Evolutionary conservation across 2,329 filamentous ascomycete genomes (phyloP).

Genomic region (Colletotrichum scovillei): DNA sequence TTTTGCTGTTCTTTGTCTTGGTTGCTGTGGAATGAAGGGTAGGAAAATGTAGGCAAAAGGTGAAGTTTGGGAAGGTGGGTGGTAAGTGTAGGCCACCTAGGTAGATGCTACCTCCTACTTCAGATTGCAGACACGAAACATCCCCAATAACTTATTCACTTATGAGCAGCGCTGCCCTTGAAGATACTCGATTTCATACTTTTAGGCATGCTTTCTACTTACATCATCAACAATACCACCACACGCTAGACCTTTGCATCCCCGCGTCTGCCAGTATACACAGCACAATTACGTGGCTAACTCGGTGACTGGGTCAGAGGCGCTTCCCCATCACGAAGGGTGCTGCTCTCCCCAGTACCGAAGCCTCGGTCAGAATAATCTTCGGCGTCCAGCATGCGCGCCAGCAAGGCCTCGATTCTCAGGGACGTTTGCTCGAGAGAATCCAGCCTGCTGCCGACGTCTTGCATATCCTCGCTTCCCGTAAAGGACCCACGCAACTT

Average conservation of each 20-base stretch:
- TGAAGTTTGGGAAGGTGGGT: neutral
- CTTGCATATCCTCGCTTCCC: conserved; percentile 57
- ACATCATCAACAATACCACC: neutral
- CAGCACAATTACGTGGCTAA: conserved; percentile 18
- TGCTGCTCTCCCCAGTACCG: conserved; percentile 43
- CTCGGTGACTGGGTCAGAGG: conserved; percentile 45
- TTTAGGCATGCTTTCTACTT: neutral
- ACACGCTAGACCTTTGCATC: neutral
- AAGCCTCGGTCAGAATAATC: conserved; percentile 42
- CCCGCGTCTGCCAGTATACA: neutral
- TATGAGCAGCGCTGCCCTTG: neutral
- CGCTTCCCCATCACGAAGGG: conserved; percentile 41
- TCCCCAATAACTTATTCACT: too few species aligned
- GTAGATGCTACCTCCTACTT: neutral
- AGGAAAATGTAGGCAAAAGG: neutral
- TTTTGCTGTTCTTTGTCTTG: neutral
- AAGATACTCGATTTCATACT: neutral
- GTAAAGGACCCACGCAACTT: conserved; percentile 62
- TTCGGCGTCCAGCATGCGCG: conserved; percentile 45
- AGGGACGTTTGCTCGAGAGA: conserved; percentile 62
- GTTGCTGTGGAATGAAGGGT: neutral
- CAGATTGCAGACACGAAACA: neutral
- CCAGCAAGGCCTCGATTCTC: conserved; percentile 61
- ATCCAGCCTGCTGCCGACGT: conserved; percentile 57
- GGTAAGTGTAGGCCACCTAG: neutral